These are phyloP conservation scores for Tetrahymena borealis DNA, from an alignment of 73 alveolate genomes.

Conservation along the genomic window DNA sequence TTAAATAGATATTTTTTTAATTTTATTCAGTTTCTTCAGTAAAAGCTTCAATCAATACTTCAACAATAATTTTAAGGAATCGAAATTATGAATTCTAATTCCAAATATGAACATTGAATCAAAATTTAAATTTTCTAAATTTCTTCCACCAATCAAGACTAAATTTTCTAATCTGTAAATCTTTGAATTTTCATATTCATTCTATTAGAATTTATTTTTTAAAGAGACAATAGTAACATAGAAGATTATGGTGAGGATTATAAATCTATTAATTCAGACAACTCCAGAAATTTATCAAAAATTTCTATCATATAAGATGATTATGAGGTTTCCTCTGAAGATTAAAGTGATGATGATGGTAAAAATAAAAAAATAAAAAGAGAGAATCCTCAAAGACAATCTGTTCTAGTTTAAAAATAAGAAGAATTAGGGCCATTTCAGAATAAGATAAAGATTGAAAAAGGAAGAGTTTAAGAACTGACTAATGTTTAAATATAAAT, in stretches of 20 bases:
- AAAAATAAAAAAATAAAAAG: no score
- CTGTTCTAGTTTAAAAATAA: no score
- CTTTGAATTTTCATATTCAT: not conserved
- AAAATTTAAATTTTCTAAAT: not conserved
- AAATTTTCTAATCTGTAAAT: not conserved
- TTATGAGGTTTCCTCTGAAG: not conserved
- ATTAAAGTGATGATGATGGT: not conserved
- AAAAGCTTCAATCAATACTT: no score
- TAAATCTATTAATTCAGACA: not conserved
- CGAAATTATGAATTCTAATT: no score
- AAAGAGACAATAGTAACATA: not conserved
- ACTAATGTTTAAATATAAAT: not conserved
- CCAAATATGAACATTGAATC: not conserved
- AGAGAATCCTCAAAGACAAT: no score
- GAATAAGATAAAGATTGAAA: not conserved
- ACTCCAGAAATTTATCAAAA: not conserved
- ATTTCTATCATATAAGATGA: not conserved
- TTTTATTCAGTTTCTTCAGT: no score
- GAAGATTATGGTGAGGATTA: not conserved
- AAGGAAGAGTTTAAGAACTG: not conserved
- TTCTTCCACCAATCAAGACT: not conserved
- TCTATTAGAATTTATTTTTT: not conserved
- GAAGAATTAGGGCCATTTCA: no score
- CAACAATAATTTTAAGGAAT: no score
- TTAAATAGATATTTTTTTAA: no score